A percentile compares a stretch with the other conserved stretches of the same genome.
Conservation (phyloP, 768 basidiomycete species). For the Terana coerulea region DNA sequence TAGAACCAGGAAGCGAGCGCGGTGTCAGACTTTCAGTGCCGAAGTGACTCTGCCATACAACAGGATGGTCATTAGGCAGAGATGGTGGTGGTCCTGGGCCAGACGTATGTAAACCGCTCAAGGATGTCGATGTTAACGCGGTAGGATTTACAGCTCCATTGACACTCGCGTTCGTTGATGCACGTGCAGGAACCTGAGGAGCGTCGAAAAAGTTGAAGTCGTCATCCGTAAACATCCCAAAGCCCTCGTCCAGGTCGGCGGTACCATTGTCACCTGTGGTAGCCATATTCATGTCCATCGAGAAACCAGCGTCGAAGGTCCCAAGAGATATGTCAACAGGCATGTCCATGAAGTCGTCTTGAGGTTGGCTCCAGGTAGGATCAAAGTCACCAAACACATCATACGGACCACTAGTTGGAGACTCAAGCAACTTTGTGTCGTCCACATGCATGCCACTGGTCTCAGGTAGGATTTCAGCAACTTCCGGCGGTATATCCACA, state of each 20-base stretch:
- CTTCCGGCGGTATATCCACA: not conserved
- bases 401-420: too few relatives aligned
- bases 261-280: slow-evolving; percentile 26
- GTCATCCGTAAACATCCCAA: slow-evolving; percentile 67
- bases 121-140: slow-evolving; percentile 26
- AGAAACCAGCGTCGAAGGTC: slow-evolving; percentile 35
- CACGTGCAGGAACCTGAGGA: slow-evolving; percentile 33
- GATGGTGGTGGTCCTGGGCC: slow-evolving; percentile 27
- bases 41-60: slow-evolving; percentile 16
- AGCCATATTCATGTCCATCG: slow-evolving; percentile 41
- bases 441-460: not conserved
- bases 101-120: slow-evolving; percentile 18
- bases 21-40: slow-evolving; percentile 22
- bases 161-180: slow-evolving; percentile 14
- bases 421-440: too few relatives aligned
- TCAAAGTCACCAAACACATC: slow-evolving; percentile 24
- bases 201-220: slow-evolving; percentile 87
- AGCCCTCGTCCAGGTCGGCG: slow-evolving; percentile 29
- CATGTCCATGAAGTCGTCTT: slow-evolving; percentile 34
- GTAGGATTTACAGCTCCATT: slow-evolving; percentile 27
- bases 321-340: slow-evolving; percentile 21
- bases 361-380: slow-evolving; percentile 19
- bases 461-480: not conserved
- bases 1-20: slow-evolving; percentile 1
- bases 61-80: slow-evolving; percentile 12